These are phyloP conservation scores for Ambrosia artemisiifolia DNA, from an alignment of 129 eudicot species.

Conservation along the genomic window DNA sequence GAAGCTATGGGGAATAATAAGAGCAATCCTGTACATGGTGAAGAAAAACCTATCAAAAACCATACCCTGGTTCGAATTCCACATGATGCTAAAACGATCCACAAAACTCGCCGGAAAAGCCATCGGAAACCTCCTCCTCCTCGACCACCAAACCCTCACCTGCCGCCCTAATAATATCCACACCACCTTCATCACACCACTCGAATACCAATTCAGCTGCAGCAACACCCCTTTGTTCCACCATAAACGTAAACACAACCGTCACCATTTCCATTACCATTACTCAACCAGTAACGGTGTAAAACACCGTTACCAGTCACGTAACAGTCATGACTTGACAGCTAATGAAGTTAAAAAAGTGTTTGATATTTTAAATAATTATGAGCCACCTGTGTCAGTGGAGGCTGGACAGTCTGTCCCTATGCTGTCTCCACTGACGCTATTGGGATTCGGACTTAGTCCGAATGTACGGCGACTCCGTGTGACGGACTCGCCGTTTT, in stretches of 20 bases:
- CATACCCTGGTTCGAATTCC: constrained; percentile 55
- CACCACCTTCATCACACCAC: constrained; percentile 49
- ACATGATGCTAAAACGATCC: constrained; percentile 50
- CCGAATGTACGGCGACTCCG: constrained; percentile 56
- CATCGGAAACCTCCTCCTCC: constrained; percentile 44
- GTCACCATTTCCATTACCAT: constrained; percentile 16
- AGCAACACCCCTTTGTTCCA: constrained; percentile 49
- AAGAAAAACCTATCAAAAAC: constrained; percentile 48
- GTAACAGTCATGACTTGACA: neutral
- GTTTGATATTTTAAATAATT: constrained; percentile 40
- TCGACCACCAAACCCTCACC: constrained; percentile 56
- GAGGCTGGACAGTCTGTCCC: constrained; percentile 22
- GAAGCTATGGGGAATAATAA: constrained; percentile 50
- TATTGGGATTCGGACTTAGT: constrained; percentile 64
- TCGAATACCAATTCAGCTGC: constrained; percentile 74
- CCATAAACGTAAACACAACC: constrained; percentile 35
- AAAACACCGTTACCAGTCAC: neutral
- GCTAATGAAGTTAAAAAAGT: constrained; percentile 32
- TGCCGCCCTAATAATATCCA: constrained; percentile 52
- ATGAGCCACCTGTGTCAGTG: constrained; percentile 7
- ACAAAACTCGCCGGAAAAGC: constrained; percentile 63
- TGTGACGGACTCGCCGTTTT: constrained; percentile 79
- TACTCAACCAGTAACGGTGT: constrained; percentile 14
- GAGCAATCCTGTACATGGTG: constrained; percentile 49
- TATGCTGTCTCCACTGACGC: constrained; percentile 33